Evolutionary conservation across 1,284 basidiomycete genomes (phyloP).

Genomic region (Ceratobasidium sp.): DNA sequence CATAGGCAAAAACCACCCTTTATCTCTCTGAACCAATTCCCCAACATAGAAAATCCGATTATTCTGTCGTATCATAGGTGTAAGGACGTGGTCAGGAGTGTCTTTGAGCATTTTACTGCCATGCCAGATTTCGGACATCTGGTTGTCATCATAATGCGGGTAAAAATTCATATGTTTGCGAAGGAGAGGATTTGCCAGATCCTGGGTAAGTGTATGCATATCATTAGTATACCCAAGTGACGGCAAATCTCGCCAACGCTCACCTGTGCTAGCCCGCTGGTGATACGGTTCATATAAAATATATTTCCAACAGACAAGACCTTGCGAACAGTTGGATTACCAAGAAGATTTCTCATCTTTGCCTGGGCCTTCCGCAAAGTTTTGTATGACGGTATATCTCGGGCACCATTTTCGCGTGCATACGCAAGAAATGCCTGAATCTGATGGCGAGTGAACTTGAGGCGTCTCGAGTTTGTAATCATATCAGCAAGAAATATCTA

Average conservation of each 20-base stretch:
- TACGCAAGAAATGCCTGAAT: neutral
- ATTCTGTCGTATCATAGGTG: neutral
- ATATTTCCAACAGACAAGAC: neutral
- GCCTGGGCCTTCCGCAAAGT: neutral
- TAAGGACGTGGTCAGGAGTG: neutral
- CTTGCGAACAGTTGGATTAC: neutral
- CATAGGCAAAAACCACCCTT: neutral
- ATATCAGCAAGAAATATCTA: constrained; percentile 19
- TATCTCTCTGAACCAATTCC: neutral
- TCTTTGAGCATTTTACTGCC: neutral
- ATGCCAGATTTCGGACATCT: constrained; percentile 12
- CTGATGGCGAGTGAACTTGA: constrained; percentile 2
- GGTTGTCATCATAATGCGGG: neutral
- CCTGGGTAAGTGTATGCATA: constrained; percentile 1
- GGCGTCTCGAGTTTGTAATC: neutral
- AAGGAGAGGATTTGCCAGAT: constrained; percentile 33
- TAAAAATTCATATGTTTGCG: constrained; percentile 21
- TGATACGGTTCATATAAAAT: constrained; percentile 18
- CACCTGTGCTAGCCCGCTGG: constrained; percentile 1
- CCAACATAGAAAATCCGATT: neutral
- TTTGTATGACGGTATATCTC: neutral
- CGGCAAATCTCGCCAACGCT: neutral
- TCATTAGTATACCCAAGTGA: neutral
- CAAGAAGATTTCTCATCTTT: neutral
- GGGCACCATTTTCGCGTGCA: neutral